Conservation (phyloP, 108 stramenopile genomes). For the Skeletonema marinoi region DNA sequence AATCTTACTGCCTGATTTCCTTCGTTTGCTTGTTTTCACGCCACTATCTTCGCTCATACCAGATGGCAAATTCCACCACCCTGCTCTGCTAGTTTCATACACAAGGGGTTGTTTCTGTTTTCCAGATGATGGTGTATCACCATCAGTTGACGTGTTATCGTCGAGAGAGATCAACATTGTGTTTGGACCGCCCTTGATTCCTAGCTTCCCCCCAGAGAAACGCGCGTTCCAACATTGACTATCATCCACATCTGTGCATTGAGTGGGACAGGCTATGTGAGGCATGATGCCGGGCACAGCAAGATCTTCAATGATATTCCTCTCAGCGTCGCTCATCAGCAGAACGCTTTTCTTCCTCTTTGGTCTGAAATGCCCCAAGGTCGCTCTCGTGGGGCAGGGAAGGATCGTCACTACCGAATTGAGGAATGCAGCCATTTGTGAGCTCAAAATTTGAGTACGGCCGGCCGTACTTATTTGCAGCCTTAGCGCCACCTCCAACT, state of each 20-base stretch:
- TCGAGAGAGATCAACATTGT: constrained; percentile 43
- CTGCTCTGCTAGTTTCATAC: constrained; percentile 45
- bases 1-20: not conserved
- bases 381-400: constrained; percentile 81
- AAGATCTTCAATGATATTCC: constrained; percentile 73
- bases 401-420: constrained; percentile 80
- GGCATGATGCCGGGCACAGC: constrained; percentile 82
- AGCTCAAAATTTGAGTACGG: constrained; percentile 82
- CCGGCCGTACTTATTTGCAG: constrained; percentile 64
- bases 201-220: constrained; percentile 13
- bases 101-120: not conserved
- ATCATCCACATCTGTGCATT: constrained; percentile 76
- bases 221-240: constrained; percentile 83
- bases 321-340: constrained; percentile 58
- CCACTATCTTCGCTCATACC: constrained; percentile 13
- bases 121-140: not conserved
- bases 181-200: constrained; percentile 18
- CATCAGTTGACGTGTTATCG: constrained; percentile 9
- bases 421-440: constrained; percentile 78
- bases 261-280: constrained; percentile 76
- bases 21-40: not conserved
- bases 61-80: constrained; percentile 63
- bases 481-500: constrained; percentile 45
- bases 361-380: constrained; percentile 80
- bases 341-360: constrained; percentile 75